Evolutionary conservation across 371 early-diverging fungal species (phyloP), one percentile per base, ranked within the genome.

Genomic region (Syncephalis plumigaleata): DNA sequence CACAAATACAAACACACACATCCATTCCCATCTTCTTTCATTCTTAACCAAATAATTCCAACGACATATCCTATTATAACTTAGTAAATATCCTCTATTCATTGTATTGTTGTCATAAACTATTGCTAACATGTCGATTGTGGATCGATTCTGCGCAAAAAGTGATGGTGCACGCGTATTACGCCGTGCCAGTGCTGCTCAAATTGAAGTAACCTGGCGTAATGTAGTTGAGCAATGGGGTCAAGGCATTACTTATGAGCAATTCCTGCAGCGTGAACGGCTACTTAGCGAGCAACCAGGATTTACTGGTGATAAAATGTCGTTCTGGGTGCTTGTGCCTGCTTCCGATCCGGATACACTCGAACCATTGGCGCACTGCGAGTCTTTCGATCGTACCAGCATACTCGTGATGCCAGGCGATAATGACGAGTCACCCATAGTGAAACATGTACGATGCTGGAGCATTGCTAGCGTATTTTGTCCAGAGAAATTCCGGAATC

Each of bases 381-480:
- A 62, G 46, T 58, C 60, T 8, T 64, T 53, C 48, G 46, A 51
- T 39, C 59, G 64, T 2, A 55, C 60, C 16, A 60, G 57, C 3
- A 43, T 61, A 9, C 21, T 54, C 3, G 49, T 46, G 7, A 43
- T 42, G 13, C 36, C 18, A 21, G 49, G 52, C 4, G 48, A 39
- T 1, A 51, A 52, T 17, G 55, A 42, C 1, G 53, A 54, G 11
- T 31, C 31, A 11, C 31, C 31, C 31, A 31, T 11, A 17, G 18
- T 63, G 36, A 24, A 50, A 49, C 52, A 62, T 17, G 56, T 51
- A n/a, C 20, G 25, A 17, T 36, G 55, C 15, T 48, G 56, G 39
- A 57, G 60, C 21, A 55, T 67, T 26, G 63, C 65, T 1, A 60
- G 64, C 16, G 67, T 67, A 18, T 67, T 63, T 51, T 55, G 55